Evolutionary conservation across 2,329 filamentous ascomycete genomes (phyloP).

Genomic region (Elsinoe perseae): DNA sequence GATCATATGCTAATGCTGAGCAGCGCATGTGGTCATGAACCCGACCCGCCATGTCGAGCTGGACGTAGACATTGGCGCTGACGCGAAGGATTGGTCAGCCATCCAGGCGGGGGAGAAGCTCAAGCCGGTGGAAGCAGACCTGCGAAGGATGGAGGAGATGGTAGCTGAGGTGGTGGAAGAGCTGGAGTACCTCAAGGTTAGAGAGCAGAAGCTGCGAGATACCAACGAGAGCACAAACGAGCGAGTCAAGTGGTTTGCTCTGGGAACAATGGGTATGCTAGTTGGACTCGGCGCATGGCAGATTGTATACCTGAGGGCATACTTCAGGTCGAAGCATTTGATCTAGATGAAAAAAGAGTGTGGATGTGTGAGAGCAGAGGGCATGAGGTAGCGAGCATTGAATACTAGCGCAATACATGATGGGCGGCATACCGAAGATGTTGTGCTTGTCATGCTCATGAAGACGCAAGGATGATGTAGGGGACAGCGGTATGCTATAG

Average conservation of each 20-base stretch:
- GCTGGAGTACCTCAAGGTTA: slow-evolving; percentile 87
- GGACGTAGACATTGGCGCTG: slow-evolving; percentile 91
- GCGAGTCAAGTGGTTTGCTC: slow-evolving; percentile 96
- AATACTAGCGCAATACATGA: background rate
- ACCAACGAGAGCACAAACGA: slow-evolving; percentile 99
- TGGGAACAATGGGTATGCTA: slow-evolving; percentile 85
- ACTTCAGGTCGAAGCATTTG: slow-evolving; percentile 66
- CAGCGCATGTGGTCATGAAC: slow-evolving; percentile 35
- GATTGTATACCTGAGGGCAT: slow-evolving; percentile 92
- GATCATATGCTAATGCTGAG: background rate
- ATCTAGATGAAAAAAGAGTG: slow-evolving; percentile 31
- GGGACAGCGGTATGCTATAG: background rate
- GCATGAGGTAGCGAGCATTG: background rate
- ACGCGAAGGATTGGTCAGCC: slow-evolving; percentile 95
- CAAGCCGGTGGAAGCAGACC: slow-evolving; percentile 90
- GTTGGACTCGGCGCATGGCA: slow-evolving; percentile 90
- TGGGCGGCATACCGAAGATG: background rate
- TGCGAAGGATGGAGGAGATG: slow-evolving; percentile 86
- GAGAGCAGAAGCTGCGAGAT: slow-evolving; percentile 93
- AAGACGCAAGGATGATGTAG: background rate
- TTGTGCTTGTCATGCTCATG: background rate
- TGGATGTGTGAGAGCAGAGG: background rate
- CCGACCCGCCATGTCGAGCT: slow-evolving; percentile 71
- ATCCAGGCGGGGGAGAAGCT: slow-evolving; percentile 96
- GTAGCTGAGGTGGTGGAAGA: slow-evolving; percentile 80